Conservation (phyloP, 1,139 yeast species). For the Yamadazyma dendronema region DNA sequence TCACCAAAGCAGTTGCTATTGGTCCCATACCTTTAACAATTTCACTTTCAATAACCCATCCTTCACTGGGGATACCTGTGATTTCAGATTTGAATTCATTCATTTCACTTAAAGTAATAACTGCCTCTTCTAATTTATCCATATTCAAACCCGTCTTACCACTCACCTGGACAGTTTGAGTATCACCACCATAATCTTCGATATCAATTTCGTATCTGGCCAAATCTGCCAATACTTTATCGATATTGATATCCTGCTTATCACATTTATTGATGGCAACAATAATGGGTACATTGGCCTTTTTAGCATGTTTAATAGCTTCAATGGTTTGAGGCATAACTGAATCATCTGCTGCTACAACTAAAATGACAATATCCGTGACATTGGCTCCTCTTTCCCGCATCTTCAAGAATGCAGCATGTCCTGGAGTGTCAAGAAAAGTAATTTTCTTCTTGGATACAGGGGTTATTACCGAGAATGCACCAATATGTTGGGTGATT, state of each 20-base stretch:
- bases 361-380: conserved; percentile 88
- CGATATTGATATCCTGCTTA: conserved; percentile 68
- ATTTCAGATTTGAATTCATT: conserved; percentile 72
- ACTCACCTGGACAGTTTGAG: conserved; percentile 84
- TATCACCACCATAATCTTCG: conserved; percentile 94
- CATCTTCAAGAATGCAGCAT: conserved; percentile 95
- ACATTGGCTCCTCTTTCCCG: conserved; percentile 94
- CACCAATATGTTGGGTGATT: conserved; percentile 97
- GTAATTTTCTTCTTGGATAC: conserved; percentile 74
- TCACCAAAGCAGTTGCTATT: conserved; percentile 79
- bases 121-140: conserved; percentile 87
- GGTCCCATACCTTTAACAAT: conserved; percentile 82
- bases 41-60: conserved; percentile 88
- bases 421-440: conserved; percentile 97
- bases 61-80: conserved; percentile 62
- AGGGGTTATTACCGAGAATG: conserved; percentile 83
- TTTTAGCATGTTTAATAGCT: conserved; percentile 90
- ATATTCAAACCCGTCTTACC: conserved; percentile 83
- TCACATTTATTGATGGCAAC: conserved; percentile 95
- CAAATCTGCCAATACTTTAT: conserved; percentile 73
- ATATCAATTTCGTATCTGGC: conserved; percentile 77
- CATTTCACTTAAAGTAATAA: conserved; percentile 79
- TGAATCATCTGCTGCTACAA: conserved; percentile 98
- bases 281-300: conserved; percentile 79
- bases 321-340: conserved; percentile 98